These are phyloP conservation scores for Hygrocybe coccinea DNA, from an alignment of 768 basidiomycete genomes.

Conservation along the genomic window DNA sequence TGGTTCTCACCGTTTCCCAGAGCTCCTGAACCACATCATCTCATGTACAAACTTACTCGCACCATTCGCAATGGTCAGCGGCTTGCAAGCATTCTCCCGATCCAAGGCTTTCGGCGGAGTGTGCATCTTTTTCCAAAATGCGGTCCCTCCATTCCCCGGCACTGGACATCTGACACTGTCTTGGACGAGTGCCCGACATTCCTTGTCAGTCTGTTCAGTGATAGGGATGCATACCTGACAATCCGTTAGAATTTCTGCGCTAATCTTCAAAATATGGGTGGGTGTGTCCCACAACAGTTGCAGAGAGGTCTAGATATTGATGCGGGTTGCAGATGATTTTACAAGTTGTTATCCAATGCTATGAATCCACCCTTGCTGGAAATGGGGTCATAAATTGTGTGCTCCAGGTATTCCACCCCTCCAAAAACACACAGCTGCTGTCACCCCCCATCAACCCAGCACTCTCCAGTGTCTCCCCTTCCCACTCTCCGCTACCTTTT, in stretches of 20 bases:
- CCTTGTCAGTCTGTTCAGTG: constrained; percentile 28
- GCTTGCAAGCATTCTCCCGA: constrained; percentile 24
- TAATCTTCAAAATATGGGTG: not conserved
- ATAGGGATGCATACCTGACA: constrained; percentile 15
- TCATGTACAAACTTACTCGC: constrained; percentile 17
- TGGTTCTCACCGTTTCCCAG: constrained; percentile 21
- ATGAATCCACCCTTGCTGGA: too few relatives aligned
- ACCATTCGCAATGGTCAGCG: constrained; percentile 4
- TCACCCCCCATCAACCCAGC: too few relatives aligned
- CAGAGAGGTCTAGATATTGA: not conserved
- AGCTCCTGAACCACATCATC: constrained; percentile 13
- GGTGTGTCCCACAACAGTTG: not conserved
- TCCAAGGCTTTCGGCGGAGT: constrained; percentile 24
- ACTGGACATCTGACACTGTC: constrained; percentile 31
- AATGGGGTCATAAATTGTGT: too few relatives aligned
- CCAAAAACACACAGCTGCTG: too few relatives aligned
- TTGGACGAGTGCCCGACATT: constrained; percentile 27
- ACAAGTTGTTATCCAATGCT: too few relatives aligned
- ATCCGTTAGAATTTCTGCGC: not conserved
- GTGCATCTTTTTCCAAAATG: constrained; percentile 31
- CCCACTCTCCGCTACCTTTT: too few relatives aligned
- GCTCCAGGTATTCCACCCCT: too few relatives aligned
- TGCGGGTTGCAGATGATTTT: too few relatives aligned
- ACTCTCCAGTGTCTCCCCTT: too few relatives aligned
- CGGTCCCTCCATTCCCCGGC: constrained; percentile 21